phyloP scores from a whole-genome alignment of 345 rosid species.

The Heritiera fomes region DNA sequence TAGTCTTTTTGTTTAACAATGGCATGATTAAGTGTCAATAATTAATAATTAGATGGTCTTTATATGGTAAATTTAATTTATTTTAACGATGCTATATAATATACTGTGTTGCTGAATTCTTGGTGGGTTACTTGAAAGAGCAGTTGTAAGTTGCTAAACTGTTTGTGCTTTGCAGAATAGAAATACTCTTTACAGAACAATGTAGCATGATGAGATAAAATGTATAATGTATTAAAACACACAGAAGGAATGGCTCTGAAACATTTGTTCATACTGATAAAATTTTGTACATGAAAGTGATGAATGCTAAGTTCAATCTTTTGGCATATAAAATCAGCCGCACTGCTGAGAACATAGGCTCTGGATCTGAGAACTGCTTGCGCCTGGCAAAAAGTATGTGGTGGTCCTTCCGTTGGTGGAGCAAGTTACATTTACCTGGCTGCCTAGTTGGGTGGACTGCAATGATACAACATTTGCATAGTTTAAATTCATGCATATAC shows the following conservation, averaged over 20 bases:
- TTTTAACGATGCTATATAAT: too few species aligned
- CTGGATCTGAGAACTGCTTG: constrained; percentile 40
- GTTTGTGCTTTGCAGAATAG: too few species aligned
- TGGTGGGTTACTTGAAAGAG: too few species aligned
- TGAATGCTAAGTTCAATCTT: background rate
- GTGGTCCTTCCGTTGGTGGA: constrained; percentile 56
- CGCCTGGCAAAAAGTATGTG: constrained; percentile 30
- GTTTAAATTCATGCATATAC: background rate
- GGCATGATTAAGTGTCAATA: too few species aligned
- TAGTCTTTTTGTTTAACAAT: too few species aligned
- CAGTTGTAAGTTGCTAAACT: too few species aligned
- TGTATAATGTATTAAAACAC: background rate
- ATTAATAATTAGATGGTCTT: too few species aligned
- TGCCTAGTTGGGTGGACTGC: constrained; percentile 66
- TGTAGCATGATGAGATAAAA: too few species aligned
- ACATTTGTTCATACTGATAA: background rate
- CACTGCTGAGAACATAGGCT: constrained; percentile 53
- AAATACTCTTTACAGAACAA: too few species aligned
- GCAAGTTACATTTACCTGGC: constrained; percentile 74
- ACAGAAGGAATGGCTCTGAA: background rate
- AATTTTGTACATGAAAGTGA: constrained; percentile 18
- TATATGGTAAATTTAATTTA: too few species aligned
- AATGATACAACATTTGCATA: constrained; percentile 3
- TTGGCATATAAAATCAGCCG: constrained; percentile 27
- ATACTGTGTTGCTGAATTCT: too few species aligned